A percentile compares a stretch with the other conserved stretches of the same genome.
Evolutionary conservation across 257 asterid genomes (phyloP).

Genomic region (Paulownia fortunei): DNA sequence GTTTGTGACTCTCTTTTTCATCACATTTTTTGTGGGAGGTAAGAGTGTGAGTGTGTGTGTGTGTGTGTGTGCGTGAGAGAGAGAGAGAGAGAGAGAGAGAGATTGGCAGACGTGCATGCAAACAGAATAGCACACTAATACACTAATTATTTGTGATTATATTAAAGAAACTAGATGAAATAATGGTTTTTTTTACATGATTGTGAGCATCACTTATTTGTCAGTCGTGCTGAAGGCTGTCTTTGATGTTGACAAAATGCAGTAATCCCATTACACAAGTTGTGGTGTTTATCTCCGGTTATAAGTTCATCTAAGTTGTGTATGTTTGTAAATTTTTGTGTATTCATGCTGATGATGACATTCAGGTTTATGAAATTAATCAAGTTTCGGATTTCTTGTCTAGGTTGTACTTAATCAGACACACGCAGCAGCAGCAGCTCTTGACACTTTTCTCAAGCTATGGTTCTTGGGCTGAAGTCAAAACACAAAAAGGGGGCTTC

Average conservation of each 20-base stretch:
- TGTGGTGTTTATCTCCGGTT: not conserved
- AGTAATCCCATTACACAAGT: not conserved
- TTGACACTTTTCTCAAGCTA: slow-evolving; percentile 39
- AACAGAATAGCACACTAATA: not conserved
- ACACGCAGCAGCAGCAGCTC: not conserved
- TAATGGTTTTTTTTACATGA: not conserved
- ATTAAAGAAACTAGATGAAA: not conserved
- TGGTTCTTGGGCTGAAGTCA: slow-evolving; percentile 84
- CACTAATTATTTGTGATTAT: not conserved
- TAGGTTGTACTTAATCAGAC: slow-evolving; percentile 33
- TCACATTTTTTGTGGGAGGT: not conserved
- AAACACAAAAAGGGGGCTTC: slow-evolving; percentile 61
- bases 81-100: slow-evolving; percentile 1
- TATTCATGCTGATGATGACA: not conserved
- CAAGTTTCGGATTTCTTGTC: slow-evolving; percentile 25
- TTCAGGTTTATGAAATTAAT: slow-evolving; percentile 1
- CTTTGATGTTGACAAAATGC: not conserved
- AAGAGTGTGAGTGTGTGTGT: not conserved
- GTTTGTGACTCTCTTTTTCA: not conserved
- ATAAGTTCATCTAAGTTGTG: not conserved
- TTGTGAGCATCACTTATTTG: not conserved
- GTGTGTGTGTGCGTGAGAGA: slow-evolving; percentile 19
- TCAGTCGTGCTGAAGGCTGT: not conserved
- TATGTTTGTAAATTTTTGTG: not conserved
- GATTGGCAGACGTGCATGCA: not conserved